Base-by-base conservation (phyloP, 2,329 filamentous ascomycete genomes). In the Cladosporium colombiae region DNA sequence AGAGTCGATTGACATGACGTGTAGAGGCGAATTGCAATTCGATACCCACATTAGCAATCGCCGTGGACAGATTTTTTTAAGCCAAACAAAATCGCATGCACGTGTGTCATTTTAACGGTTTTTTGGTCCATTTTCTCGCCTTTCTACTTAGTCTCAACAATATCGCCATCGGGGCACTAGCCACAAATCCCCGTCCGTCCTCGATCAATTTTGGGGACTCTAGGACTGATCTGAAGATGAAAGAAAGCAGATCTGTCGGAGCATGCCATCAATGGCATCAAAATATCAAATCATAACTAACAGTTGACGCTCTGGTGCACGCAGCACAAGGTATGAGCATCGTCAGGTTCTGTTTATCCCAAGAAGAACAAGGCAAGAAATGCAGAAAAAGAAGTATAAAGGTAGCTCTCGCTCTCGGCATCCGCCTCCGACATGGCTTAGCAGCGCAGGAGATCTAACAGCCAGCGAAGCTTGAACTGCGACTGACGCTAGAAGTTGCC, bases 1-100 rank as follows among this genome's bases (percentile, higher is more conserved):
- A 68, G 74, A 58, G 67, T 77, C 11, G 73, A 76, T 46, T 73
- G 68, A 70, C 16, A 31, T 23, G n/a, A 46, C 40, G n/a, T 44
- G 18, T 44, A 44, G 40, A 21, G 11, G 7, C 2, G n/a, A 21
- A 44, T 29, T 21, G 21, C 6, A 44, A n/a, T 5, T 5, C 40
- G 8, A 6, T 31, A 31, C 10, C 5, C 29, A 31, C 5, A 8
- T 31, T 10, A 8, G 6, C 29, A 8, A 31, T 8, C 29, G 29
- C 29, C 29, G 10, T 31, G 37, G 18, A n/a, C 18, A 44, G 2
- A n/a, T 5, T 1, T 44, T 44, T 44, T 44, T n/a, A n/a, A 1
- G 6, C 8, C 7, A 44, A n/a, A 5, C 37, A 44, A 7, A n/a
- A n/a, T 44, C 18, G 5, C 18, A 14, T 6, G n/a, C 13, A 21